Evolutionary conservation across 176 grass and related monocot genomes (phyloP), one percentile per base, ranked within the genome.

Genomic region (Ensete glaucum): DNA sequence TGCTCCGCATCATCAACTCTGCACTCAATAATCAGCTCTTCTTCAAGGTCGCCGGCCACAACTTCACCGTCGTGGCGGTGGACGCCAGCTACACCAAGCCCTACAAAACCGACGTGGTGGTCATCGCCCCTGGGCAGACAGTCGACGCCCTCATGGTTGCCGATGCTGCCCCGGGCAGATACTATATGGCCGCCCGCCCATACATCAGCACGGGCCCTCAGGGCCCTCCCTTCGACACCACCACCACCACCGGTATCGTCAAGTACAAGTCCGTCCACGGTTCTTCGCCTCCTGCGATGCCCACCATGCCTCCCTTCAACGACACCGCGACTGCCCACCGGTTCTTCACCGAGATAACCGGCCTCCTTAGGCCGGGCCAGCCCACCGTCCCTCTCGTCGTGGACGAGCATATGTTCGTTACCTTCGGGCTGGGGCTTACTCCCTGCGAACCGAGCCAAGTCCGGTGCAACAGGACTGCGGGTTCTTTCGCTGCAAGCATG

Each of bases 1-100:
- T 93, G 67, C 83, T 93, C 9, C 82, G 91, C 53, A 82, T 93
- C 80, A 90, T 93, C 71, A 93, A 93, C 80, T 82, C 91, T 1
- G 91, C 91, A 10, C 82, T 89, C 82, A 86, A 89, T 71, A 93
- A 84, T 58, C 71, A 82, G 29, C 84, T 85, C 85, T 93, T 93
- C 91, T 85, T 85, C 91, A 93, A 85, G 82, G 72, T 90, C 56
- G 85, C 80, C 0, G 72, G 80, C 7, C 91, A 93, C 85, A 77
- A 21, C 71, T 83, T 90, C 80, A 90, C 85, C 23, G 87, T 93
- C 50, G 85, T 88, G 9, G 87, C 85, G 49, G 76, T 82, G 13
- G 91, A 93, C 79, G 91, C 87, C 12, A 80, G 85, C 70, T 93
- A 93, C 82, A 90, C 87, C 19, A 52, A 77, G 25, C 87, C 71